Evolutionary conservation across 2,329 filamentous ascomycete species (phyloP).

Genomic region (Xylariaceae sp.): DNA sequence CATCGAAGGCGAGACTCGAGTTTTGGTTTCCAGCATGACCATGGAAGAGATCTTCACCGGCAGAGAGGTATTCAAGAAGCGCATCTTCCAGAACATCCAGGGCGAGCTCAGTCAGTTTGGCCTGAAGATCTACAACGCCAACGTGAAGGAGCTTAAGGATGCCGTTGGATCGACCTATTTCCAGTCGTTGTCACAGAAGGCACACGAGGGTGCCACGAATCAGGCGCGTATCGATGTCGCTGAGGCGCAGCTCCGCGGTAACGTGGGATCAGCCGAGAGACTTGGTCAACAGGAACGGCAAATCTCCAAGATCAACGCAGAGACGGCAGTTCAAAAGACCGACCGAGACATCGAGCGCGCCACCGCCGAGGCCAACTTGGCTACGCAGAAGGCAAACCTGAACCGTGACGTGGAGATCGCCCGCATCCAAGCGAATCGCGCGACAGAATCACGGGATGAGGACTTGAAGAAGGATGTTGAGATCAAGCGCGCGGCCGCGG

Average conservation of each 20-base stretch:
- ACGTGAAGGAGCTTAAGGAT: conserved; percentile 82
- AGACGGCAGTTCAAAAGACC: conserved; percentile 78
- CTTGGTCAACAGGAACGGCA: conserved; percentile 77
- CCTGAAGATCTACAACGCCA: conserved; percentile 66
- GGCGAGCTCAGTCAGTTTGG: conserved; percentile 76
- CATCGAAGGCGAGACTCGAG: conserved; percentile 81
- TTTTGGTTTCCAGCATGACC: conserved; percentile 81
- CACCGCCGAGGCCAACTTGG: conserved; percentile 68
- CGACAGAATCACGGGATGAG: conserved; percentile 70
- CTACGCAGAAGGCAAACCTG: conserved; percentile 66
- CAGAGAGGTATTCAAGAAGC: conserved; percentile 69
- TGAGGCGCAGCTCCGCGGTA: conserved; percentile 58
- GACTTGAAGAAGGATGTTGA: conserved; percentile 76
- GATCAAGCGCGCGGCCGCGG: conserved; percentile 68
- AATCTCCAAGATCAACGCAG: conserved; percentile 71
- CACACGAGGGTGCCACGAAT: conserved; percentile 78
- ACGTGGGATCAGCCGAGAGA: conserved; percentile 71
- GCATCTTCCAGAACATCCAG: conserved; percentile 70
- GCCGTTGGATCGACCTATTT: conserved; percentile 80
- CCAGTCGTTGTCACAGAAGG: conserved; percentile 72
- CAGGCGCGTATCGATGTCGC: conserved; percentile 65
- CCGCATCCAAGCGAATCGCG: conserved; percentile 65
- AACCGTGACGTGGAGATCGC: conserved; percentile 69
- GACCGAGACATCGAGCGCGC: conserved; percentile 79
- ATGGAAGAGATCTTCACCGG: conserved; percentile 86